Conservation (phyloP, 2,329 filamentous ascomycete species). For the Ophiostoma angusticollis region DNA sequence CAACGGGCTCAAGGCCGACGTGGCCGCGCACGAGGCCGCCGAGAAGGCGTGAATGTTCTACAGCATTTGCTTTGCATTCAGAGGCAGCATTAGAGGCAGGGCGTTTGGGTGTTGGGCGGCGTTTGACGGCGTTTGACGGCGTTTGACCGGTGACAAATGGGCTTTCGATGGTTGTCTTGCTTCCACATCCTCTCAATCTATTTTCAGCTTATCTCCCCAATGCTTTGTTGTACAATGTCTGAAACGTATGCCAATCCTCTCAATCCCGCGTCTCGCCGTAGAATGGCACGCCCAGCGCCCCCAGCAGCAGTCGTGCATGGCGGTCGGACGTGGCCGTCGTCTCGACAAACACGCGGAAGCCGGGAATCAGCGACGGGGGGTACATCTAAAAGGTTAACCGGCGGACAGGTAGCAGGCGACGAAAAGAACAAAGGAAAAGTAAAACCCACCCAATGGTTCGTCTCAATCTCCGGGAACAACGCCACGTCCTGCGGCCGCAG, state of each 20-base stretch:
- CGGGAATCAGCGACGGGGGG: conserved; percentile 62
- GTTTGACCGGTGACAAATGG: too few species aligned
- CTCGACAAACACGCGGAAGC: conserved; percentile 70
- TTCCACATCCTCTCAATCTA: too few species aligned
- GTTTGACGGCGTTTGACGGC: too few species aligned
- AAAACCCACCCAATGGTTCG: conserved; percentile 77
- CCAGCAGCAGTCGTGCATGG: conserved; percentile 66
- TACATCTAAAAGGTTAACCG: conserved; percentile 38
- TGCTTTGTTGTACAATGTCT: too few species aligned
- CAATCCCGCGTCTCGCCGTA: conserved; percentile 37
- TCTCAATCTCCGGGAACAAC: conserved; percentile 85
- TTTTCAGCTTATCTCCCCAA: too few species aligned
- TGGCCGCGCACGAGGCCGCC: conserved; percentile 25
- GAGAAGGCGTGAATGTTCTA: not conserved
- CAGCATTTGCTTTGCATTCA: too few species aligned
- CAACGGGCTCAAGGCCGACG: conserved; percentile 43
- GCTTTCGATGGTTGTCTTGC: too few species aligned
- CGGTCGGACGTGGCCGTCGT: conserved; percentile 76
- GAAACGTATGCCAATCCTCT: too few species aligned
- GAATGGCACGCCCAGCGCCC: conserved; percentile 66
- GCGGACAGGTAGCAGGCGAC: conserved; percentile 9
- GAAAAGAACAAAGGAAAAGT: not conserved
- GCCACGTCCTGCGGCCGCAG: conserved; percentile 62
- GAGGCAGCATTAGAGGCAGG: too few species aligned
- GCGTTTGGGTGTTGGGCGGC: too few species aligned